phyloP scores from a whole-genome alignment of 208 protist genomes.

The Angomonas ambiguus region DNA sequence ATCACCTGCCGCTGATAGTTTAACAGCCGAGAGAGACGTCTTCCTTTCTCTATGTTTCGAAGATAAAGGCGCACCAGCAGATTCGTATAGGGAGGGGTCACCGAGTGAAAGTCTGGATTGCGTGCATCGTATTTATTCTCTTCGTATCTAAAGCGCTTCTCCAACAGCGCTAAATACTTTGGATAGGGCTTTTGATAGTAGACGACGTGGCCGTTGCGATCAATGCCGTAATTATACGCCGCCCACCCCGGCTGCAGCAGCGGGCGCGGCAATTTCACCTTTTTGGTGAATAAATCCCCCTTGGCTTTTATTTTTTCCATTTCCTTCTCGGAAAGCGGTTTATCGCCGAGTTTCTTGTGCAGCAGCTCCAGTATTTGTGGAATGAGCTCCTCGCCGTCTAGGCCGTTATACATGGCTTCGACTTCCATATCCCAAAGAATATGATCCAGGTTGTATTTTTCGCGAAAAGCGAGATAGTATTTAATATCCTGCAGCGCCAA shows the following conservation, averaged over 20 bases:
- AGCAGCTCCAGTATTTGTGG: conserved; percentile 30
- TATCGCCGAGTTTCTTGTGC: conserved; percentile 14
- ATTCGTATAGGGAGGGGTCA: conserved; percentile 39
- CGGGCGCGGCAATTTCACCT: conserved; percentile 32
- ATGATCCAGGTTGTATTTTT: conserved; percentile 42
- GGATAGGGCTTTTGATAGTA: conserved; percentile 52
- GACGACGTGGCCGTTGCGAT: conserved; percentile 36
- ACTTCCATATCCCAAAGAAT: conserved; percentile 53
- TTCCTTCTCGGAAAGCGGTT: conserved; percentile 10
- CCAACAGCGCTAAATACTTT: conserved; percentile 33
- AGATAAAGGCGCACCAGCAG: conserved; percentile 45
- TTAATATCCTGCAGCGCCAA: conserved; percentile 30
- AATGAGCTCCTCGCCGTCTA: conserved; percentile 45
- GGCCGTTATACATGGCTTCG: conserved; percentile 34
- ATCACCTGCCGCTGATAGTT: conserved; percentile 45
- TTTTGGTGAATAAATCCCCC: not conserved
- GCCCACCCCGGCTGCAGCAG: conserved; percentile 54
- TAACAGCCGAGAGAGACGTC: conserved; percentile 40
- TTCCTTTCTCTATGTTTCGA: conserved; percentile 46
- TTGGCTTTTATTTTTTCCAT: conserved; percentile 4
- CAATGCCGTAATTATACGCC: conserved; percentile 48
- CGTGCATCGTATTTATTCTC: conserved; percentile 38
- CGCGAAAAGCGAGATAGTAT: conserved; percentile 49
- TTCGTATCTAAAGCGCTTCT: conserved; percentile 40
- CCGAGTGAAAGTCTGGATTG: conserved; percentile 34